Evolutionary conservation across 2,329 filamentous ascomycete species (phyloP), one percentile per base, ranked within the genome.

Genomic region (Pseudonectria buxi): DNA sequence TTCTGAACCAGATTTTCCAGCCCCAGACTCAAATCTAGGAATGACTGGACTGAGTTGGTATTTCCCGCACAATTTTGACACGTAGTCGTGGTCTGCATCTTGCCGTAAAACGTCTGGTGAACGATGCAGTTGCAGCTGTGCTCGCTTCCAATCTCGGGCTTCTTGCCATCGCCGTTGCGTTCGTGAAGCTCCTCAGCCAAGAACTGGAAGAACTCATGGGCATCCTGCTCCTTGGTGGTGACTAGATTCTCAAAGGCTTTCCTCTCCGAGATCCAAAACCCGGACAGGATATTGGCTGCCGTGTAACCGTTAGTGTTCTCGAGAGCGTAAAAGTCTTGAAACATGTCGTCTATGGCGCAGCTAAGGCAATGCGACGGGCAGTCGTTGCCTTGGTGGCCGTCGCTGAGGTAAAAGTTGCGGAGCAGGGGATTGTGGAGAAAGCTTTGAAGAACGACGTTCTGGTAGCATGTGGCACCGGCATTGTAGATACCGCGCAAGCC

Each of bases 391-490:
- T 83, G 81, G 60, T 98, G 90, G 1, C 89, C 87, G 57, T 95
- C 89, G 27, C 84, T 82, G 6, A 98, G 79, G 59, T 95, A 96
- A 61, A 86, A 96, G 50, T 90, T 89, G 40, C 86, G 81, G 22
- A 98, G 74, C 29, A 95, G 74, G 1, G 90, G 90, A 55, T 96
- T 95, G 65, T 95, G 90, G 36, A 96, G 76, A 50, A 98, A 80
- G 37, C 84, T 88, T 60, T 96, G 92, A 12, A 98, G 71, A 31
- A 96, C 88, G 22, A 95, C 90, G 51, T 92, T 94, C 73, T 96
- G 90, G 63, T 95, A 98, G 67, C 90, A 98, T 10, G 92, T 96
- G 39, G 94, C 88, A n/a, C 90, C 92, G 58, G 95, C 90, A 55
- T 96, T 98, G 63, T 94, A 95, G 41, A 98, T 83, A 24, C 90